Base-by-base conservation (phyloP, 768 basidiomycete genomes). In the Mycena amicta region DNA sequence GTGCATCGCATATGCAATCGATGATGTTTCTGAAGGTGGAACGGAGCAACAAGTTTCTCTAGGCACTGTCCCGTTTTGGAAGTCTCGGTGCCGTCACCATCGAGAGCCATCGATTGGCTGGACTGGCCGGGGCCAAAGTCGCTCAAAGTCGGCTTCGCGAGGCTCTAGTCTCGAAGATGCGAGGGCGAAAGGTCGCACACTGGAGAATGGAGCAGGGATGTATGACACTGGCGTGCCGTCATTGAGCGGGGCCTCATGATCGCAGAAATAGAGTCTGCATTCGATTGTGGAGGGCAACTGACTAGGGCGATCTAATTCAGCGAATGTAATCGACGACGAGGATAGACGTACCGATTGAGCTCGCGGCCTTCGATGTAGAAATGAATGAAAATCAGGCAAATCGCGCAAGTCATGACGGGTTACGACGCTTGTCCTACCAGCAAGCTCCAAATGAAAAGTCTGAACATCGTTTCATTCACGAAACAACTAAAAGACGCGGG, bases 1-100 rank as follows among this genome's bases (percentile, higher is more conserved):
- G 47, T 49, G 47, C 47, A 49, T 49, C 47, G 47, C 47, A 49
- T 49, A 23, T 37, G 33, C 26, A 28, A 49, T 49, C 47, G 47
- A 49, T 49, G 47, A 49, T 49, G 47, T 45, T n/a, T 45, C 12
- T 23, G 22, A 45, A 13, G 6, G 8, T 6, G 13, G 22, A 45
- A 45, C 8, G 43, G 22, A 45, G 8, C 43, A n/a, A n/a, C n/a
- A n/a, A n/a, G n/a, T n/a, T n/a, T n/a, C n/a, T n/a, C n/a, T n/a
- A n/a, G n/a, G n/a, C n/a, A n/a, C n/a, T n/a, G n/a, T n/a, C n/a
- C n/a, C n/a, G n/a, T n/a, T n/a, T n/a, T n/a, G n/a, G n/a, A n/a
- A n/a, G n/a, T n/a, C 11, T 37, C 33, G 11, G 33, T 37, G 33
- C 33, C 33, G 33, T 37, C 33, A 37, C 18, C 33, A 8, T 37